Conservation (phyloP, 495 filamentous ascomycete species). For the Parathielavia appendiculata region DNA sequence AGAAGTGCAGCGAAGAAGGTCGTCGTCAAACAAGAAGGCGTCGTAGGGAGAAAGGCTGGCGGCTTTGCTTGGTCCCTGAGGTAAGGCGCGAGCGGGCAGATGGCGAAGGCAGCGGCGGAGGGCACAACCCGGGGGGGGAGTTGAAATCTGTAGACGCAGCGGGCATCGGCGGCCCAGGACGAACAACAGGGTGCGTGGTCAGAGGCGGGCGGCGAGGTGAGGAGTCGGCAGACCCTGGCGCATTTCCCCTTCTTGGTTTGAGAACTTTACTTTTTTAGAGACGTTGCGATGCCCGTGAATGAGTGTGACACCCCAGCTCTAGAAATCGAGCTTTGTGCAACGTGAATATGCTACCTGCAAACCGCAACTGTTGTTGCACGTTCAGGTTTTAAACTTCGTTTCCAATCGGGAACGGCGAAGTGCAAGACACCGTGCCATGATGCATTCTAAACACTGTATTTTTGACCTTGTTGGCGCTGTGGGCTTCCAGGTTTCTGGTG, state of each 20-base stretch:
- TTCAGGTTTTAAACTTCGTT: constrained; percentile 5
- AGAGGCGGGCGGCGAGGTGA: constrained; percentile 11
- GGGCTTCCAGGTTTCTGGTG: too few relatives aligned
- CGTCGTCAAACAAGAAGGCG: neutral
- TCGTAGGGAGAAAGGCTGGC: neutral
- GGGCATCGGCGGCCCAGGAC: constrained; percentile 13
- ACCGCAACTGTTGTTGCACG: constrained; percentile 1
- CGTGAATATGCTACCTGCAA: neutral
- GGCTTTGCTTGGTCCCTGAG: neutral
- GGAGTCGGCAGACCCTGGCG: constrained; percentile 6
- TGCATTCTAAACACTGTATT: neutral
- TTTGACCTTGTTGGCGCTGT: neutral
- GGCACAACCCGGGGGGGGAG: constrained; percentile 7
- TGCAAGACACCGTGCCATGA: constrained; percentile 4
- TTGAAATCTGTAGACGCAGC: neutral
- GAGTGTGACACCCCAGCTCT: constrained; percentile 7
- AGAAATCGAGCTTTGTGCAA: constrained; percentile 7
- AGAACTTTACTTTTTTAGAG: neutral
- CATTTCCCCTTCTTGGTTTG: neutral
- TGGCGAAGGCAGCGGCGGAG: constrained; percentile 5
- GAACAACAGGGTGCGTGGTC: constrained; percentile 2
- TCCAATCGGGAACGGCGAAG: neutral
- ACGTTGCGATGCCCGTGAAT: constrained; percentile 6
- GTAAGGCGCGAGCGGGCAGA: neutral
- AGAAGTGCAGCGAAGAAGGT: neutral